A percentile compares a stretch with the other conserved stretches of the same genome.
Evolutionary conservation across 148 eudicot genomes (phyloP).

Genomic region (Dysphania ambrosioides): DNA sequence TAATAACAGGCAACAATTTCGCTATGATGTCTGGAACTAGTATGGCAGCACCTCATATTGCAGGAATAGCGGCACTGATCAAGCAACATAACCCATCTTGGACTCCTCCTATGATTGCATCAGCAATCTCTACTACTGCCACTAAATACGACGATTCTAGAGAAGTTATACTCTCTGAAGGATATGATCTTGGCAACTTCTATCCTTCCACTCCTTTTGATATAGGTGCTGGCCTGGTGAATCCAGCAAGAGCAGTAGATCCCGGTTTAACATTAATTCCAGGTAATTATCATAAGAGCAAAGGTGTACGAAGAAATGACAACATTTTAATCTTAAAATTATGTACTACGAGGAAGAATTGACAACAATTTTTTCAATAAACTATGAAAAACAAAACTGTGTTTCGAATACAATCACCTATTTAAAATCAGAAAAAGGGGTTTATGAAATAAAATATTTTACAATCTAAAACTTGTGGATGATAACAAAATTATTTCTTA

Average conservation of each 20-base stretch:
- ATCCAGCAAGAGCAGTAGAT: conserved; percentile 54
- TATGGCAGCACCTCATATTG: conserved; percentile 95
- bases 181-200: conserved; percentile 39
- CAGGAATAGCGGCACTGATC: conserved; percentile 86
- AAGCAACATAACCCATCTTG: conserved; percentile 71
- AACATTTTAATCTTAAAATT: not conserved
- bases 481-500: not conserved
- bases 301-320: not conserved
- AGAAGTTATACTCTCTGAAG: conserved; percentile 69
- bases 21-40: conserved; percentile 87
- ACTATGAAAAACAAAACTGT: no score
- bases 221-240: conserved; percentile 75
- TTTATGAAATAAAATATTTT: not conserved
- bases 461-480: no score
- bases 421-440: not conserved
- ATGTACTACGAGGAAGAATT: not conserved
- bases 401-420: no score
- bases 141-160: conserved; percentile 50
- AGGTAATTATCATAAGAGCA: conserved; percentile 28
- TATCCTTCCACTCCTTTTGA: conserved; percentile 76
- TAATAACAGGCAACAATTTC: conserved; percentile 65
- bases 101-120: conserved; percentile 87
- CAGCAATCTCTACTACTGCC: conserved; percentile 88
- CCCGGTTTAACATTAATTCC: conserved; percentile 74
- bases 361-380: no score